Conservation (phyloP, 805 yeast genomes). For the Candida insectorum region DNA sequence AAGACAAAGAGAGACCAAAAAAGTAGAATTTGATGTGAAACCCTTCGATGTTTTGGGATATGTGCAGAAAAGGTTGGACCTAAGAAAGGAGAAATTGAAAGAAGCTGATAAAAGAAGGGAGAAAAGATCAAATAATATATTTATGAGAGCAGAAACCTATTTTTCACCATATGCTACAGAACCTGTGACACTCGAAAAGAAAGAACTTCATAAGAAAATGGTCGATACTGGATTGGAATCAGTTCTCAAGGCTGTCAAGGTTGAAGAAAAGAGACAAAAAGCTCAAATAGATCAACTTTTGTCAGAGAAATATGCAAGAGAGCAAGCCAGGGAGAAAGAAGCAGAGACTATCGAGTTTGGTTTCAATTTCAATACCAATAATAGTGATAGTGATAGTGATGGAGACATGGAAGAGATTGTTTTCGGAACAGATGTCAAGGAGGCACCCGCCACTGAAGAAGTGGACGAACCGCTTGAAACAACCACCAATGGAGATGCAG, state of each 20-base stretch:
- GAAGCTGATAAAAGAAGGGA: slow-evolving; percentile 16
- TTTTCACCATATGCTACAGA: slow-evolving; percentile 35
- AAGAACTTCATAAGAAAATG: slow-evolving; percentile 17
- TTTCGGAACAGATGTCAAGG: slow-evolving; percentile 6
- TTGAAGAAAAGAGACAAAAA: slow-evolving; percentile 16
- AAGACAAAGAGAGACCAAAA: slow-evolving; percentile 5
- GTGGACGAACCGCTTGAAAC: too few relatives aligned
- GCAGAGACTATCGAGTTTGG: slow-evolving; percentile 14
- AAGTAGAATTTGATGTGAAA: slow-evolving; percentile 2
- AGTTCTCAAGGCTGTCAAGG: slow-evolving; percentile 31
- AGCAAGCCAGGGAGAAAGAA: slow-evolving; percentile 6
- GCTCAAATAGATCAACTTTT: slow-evolving; percentile 9
- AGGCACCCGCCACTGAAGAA: too few relatives aligned
- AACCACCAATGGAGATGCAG: too few relatives aligned
- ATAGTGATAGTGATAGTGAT: slow-evolving; percentile 14
- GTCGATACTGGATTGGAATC: slow-evolving; percentile 27
- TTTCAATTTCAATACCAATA: slow-evolving; percentile 9
- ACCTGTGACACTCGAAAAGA: slow-evolving; percentile 19
- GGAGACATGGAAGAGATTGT: slow-evolving; percentile 8
- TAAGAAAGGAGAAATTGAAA: slow-evolving; percentile 28
- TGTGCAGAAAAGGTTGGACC: slow-evolving; percentile 45
- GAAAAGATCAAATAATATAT: slow-evolving; percentile 26
- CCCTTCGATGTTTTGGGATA: slow-evolving; percentile 56
- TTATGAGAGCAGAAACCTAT: slow-evolving; percentile 34
- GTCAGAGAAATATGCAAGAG: slow-evolving; percentile 7